Evolutionary conservation across 2,329 filamentous ascomycete species (phyloP).

Genomic region (Acrodontium crateriforme): DNA sequence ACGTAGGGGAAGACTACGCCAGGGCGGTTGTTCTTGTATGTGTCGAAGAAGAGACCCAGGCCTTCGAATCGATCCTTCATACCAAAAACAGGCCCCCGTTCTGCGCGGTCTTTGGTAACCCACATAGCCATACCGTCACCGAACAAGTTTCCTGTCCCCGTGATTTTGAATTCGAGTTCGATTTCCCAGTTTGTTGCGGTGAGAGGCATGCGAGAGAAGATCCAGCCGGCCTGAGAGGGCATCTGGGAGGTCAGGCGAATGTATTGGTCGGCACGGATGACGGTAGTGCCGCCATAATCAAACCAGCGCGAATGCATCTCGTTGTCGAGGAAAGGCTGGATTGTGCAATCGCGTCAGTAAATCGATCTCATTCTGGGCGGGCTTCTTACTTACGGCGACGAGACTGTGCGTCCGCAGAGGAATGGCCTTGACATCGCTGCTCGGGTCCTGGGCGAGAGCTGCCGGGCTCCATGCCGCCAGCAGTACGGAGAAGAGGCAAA

Average conservation of each 20-base stretch:
- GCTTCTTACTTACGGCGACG: slow-evolving; percentile 1
- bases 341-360: not conserved
- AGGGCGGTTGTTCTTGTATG: slow-evolving; percentile 98
- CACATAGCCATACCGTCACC: slow-evolving; percentile 97
- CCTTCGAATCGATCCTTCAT: slow-evolving; percentile 82
- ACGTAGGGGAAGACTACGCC: slow-evolving; percentile 93
- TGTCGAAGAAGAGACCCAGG: slow-evolving; percentile 90
- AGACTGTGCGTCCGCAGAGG: slow-evolving; percentile 23
- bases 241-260: slow-evolving; percentile 84
- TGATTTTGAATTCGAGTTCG: slow-evolving; percentile 88
- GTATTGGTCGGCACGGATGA: slow-evolving; percentile 66
- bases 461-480: slow-evolving; percentile 19
- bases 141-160: slow-evolving; percentile 76
- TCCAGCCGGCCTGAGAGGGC: slow-evolving; percentile 80
- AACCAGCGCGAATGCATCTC: slow-evolving; percentile 99
- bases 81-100: slow-evolving; percentile 74
- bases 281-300: slow-evolving; percentile 92
- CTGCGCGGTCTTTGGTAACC: slow-evolving; percentile 85
- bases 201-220: slow-evolving; percentile 85
- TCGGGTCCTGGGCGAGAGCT: slow-evolving; percentile 8
- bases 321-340: slow-evolving; percentile 85
- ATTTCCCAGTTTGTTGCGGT: slow-evolving; percentile 99
- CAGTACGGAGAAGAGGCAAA: slow-evolving; percentile 14
- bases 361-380: not conserved
- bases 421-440: no score